Evolutionary conservation across 345 rosid species (phyloP).

Genomic region (Lumnitzera littorea): DNA sequence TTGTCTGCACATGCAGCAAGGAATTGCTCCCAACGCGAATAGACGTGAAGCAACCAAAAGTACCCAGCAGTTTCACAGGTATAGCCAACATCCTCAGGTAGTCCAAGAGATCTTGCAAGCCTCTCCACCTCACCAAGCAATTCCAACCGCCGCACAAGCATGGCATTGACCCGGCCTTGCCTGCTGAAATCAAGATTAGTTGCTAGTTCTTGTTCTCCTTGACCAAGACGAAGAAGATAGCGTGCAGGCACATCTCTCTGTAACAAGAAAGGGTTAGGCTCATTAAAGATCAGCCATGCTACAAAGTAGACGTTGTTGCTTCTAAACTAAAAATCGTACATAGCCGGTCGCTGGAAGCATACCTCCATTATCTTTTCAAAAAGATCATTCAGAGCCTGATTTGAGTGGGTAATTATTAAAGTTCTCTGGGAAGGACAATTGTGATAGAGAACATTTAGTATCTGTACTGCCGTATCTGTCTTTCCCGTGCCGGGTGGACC

Average conservation of each 20-base stretch:
- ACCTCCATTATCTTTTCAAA: constrained; percentile 99
- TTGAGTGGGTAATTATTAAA: constrained; percentile 91
- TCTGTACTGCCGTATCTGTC: constrained; percentile 98
- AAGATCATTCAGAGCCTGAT: constrained; percentile 97
- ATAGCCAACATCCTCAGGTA: constrained; percentile 97
- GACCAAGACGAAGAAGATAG: constrained; percentile 98
- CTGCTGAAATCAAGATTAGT: constrained; percentile 97
- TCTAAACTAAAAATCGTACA: no score
- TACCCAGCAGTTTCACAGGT: constrained; percentile 99
- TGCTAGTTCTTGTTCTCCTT: constrained; percentile 99
- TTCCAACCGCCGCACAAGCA: constrained; percentile 95
- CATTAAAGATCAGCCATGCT: constrained; percentile 6
- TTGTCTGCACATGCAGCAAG: constrained; percentile 82
- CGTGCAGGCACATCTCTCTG: constrained; percentile 99
- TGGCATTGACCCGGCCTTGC: constrained; percentile 97
- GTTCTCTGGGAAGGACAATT: constrained; percentile 98
- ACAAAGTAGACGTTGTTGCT: background rate
- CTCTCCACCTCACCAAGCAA: constrained; percentile 90
- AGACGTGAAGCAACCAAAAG: constrained; percentile 97
- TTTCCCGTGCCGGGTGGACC: constrained; percentile 99
- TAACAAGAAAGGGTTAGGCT: constrained; percentile 19
- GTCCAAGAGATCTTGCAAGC: constrained; percentile 89
- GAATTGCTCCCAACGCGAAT: constrained; percentile 95
- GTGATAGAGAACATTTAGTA: constrained; percentile 90
- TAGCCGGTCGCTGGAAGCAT: background rate